Conservation (phyloP, 805 yeast species). For the Ogataea populi-albae region DNA sequence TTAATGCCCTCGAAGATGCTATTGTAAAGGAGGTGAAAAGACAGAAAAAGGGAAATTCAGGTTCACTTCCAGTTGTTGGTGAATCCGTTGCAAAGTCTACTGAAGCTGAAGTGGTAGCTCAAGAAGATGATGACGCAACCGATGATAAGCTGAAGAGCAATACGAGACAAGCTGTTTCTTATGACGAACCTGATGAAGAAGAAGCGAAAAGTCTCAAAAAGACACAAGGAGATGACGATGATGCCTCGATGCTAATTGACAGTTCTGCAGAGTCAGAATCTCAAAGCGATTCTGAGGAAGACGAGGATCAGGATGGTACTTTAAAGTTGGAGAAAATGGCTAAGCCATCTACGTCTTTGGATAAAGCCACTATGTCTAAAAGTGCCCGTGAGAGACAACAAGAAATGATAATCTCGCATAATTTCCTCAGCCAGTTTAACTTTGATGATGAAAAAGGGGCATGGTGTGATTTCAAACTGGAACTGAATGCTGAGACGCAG, state of each 20-base stretch:
- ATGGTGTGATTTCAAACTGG: constrained; percentile 91
- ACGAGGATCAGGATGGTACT: constrained; percentile 32
- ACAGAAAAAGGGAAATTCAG: constrained; percentile 56
- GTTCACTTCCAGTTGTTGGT: constrained; percentile 61
- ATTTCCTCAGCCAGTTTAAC: constrained; percentile 72
- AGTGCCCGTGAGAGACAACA: constrained; percentile 81
- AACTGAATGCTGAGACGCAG: constrained; percentile 80
- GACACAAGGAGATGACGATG: constrained; percentile 46
- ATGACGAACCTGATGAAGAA: constrained; percentile 94
- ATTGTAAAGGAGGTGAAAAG: constrained; percentile 80
- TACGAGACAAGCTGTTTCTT: constrained; percentile 83
- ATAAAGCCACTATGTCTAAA: constrained; percentile 42
- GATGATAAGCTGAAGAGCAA: constrained; percentile 60
- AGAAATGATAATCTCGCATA: constrained; percentile 71
- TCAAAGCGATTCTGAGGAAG: constrained; percentile 43
- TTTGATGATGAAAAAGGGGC: constrained; percentile 86
- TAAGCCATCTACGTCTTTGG: constrained; percentile 10
- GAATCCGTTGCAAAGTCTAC: constrained; percentile 59
- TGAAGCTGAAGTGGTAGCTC: constrained; percentile 42
- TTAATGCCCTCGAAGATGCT: constrained; percentile 65
- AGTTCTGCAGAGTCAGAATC: constrained; percentile 37
- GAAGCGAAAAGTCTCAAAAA: constrained; percentile 86
- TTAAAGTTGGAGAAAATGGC: constrained; percentile 13
- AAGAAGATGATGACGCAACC: constrained; percentile 56
- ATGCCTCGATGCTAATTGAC: constrained; percentile 48